Percentiles rank a stretch among this genome's conserved stretches.
phyloP scores from a whole-genome alignment of 192 early-diverging fungal species.

The Blastocladiella britannica region DNA sequence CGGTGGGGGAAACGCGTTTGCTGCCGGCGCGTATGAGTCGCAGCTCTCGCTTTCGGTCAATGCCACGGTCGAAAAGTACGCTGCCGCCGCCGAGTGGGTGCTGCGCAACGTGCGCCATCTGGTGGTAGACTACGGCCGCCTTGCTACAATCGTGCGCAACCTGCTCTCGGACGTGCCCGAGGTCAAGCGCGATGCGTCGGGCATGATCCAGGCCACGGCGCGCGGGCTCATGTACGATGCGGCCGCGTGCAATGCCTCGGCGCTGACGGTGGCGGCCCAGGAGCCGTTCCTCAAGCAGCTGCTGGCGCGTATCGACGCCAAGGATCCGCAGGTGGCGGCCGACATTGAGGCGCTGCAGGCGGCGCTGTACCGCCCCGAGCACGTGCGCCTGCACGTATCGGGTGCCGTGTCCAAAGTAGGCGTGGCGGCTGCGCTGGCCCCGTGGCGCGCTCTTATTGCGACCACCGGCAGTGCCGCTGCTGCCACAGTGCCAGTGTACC shows the following conservation, averaged over 20 bases:
- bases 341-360: background rate
- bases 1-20: conserved; percentile 3
- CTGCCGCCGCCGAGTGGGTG: background rate
- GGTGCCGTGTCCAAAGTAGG: background rate
- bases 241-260: background rate
- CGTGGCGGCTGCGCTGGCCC: background rate
- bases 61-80: background rate
- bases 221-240: background rate
- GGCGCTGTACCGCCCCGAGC: background rate
- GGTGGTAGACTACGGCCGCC: conserved; percentile 2
- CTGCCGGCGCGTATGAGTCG: background rate
- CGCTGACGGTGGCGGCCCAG: background rate
- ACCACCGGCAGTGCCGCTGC: background rate
- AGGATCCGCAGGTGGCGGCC: background rate
- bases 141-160: conserved; percentile 30
- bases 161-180: conserved; percentile 31
- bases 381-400: background rate
- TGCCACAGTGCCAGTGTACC: background rate
- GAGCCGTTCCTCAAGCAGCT: background rate
- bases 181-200: conserved; percentile 26
- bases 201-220: background rate
- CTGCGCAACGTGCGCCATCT: background rate
- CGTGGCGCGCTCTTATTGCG: background rate
- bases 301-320: background rate
- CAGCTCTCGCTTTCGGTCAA: background rate